Percentiles rank a stretch among this genome's conserved stretches.
Evolutionary conservation across 2,329 filamentous ascomycete genomes (phyloP).

Genomic region (Drechslerella stenobrocha): DNA sequence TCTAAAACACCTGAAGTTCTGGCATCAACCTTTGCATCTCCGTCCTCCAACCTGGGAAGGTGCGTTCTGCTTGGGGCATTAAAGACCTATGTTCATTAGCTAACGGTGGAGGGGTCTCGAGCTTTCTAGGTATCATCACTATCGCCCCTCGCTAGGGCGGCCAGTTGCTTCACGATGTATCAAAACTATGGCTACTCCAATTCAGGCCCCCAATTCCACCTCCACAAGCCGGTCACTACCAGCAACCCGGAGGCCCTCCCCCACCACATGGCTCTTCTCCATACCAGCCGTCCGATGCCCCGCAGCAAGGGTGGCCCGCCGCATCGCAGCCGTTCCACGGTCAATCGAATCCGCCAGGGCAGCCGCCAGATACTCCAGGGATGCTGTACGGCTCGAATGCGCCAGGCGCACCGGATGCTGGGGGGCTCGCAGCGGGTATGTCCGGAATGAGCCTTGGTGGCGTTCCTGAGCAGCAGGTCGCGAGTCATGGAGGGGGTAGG

Average conservation of each 20-base stretch:
- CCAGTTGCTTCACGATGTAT: conserved; percentile 33
- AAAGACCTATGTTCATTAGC: conserved; percentile 4
- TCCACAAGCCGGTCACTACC: conserved; percentile 55
- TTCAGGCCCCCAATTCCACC: conserved; percentile 55
- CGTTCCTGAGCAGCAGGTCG: conserved; percentile 60
- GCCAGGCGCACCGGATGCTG: conserved; percentile 47
- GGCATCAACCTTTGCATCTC: conserved; percentile 26
- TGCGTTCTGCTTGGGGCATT: background rate
- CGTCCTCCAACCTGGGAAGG: conserved; percentile 9
- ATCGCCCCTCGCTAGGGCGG: conserved; percentile 40
- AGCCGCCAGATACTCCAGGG: conserved; percentile 51
- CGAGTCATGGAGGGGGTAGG: conserved; percentile 61
- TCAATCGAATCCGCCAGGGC: conserved; percentile 54
- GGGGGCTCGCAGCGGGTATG: conserved; percentile 51
- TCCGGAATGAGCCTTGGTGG: conserved; percentile 68
- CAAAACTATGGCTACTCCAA: conserved; percentile 40
- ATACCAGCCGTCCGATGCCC: conserved; percentile 46
- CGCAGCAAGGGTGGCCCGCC: conserved; percentile 23
- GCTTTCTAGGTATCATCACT: conserved; percentile 19
- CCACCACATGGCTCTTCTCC: conserved; percentile 33
- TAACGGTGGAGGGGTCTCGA: conserved; percentile 15
- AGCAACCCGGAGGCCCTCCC: conserved; percentile 51
- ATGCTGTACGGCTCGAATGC: conserved; percentile 33
- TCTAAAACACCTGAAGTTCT: conserved; percentile 13
- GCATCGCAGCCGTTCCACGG: conserved; percentile 25